These are phyloP conservation scores for Magnusiomyces sp. DNA, from an alignment of 1,139 yeast genomes.

Conservation along the genomic window DNA sequence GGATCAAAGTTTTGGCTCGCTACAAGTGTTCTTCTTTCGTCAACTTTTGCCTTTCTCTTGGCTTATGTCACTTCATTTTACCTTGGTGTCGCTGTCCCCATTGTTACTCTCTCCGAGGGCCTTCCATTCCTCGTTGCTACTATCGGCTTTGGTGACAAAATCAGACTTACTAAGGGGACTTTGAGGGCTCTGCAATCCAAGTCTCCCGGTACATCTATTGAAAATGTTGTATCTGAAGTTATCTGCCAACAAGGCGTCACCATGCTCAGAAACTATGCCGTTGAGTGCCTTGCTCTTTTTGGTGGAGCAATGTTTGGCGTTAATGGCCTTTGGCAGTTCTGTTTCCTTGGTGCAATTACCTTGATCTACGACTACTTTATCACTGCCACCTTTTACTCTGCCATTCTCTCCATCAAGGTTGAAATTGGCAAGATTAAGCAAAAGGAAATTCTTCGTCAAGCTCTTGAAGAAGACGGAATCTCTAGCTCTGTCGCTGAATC, in stretches of 20 bases:
- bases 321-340: constrained; percentile 61
- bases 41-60: constrained; percentile 77
- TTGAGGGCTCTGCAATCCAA: constrained; percentile 26
- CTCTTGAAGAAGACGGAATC: constrained; percentile 91
- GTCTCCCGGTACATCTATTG: constrained; percentile 21
- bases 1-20: constrained; percentile 92
- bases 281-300: constrained; percentile 65
- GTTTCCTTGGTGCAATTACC: constrained; percentile 67
- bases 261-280: constrained; percentile 68
- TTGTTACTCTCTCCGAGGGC: constrained; percentile 79
- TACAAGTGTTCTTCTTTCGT: constrained; percentile 68
- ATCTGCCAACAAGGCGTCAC: constrained; percentile 59
- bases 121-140: constrained; percentile 89
- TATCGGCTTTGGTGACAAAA: constrained; percentile 86
- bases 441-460: constrained; percentile 69
- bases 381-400: constrained; percentile 76
- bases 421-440: constrained; percentile 87
- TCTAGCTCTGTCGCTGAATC: constrained; percentile 62
- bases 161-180: constrained; percentile 62
- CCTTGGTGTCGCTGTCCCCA: constrained; percentile 47
- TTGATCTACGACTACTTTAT: constrained; percentile 65
- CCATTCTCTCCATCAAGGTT: constrained; percentile 78
- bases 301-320: constrained; percentile 69
- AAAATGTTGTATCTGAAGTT: constrained; percentile 43
- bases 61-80: constrained; percentile 60